Conservation (phyloP, 208 protist species). For the Trypanosoma rangeli region DNA sequence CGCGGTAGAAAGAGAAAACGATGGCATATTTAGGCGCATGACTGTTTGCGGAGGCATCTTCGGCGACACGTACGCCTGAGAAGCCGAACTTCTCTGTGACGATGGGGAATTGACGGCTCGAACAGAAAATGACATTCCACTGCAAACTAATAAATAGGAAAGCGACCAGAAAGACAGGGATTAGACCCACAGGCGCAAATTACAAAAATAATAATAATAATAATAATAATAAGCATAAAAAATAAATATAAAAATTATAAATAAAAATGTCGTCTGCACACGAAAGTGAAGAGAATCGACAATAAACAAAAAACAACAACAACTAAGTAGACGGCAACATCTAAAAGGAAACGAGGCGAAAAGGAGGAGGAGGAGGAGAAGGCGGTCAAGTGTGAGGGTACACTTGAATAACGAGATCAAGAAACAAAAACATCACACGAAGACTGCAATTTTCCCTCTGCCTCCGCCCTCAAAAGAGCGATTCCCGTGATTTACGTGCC, state of each 20-base stretch:
- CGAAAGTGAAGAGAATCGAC: not conserved
- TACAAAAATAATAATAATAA: not conserved
- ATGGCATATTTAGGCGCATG: conserved; percentile 24
- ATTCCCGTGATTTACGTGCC: not conserved
- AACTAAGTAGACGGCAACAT: not conserved
- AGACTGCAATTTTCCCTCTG: not conserved
- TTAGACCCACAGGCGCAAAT: too few species aligned
- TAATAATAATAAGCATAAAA: not conserved
- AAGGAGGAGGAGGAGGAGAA: not conserved
- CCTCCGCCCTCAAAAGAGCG: not conserved
- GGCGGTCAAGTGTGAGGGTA: not conserved
- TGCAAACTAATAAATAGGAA: not conserved
- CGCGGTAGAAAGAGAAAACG: conserved; percentile 40
- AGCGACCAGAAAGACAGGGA: conserved; percentile 6
- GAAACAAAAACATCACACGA: not conserved
- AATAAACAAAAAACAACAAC: not conserved
- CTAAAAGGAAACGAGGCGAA: not conserved
- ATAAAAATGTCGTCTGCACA: not conserved
- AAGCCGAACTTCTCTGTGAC: conserved; percentile 44
- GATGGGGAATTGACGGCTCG: conserved; percentile 47
- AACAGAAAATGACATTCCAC: conserved; percentile 69
- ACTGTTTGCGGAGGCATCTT: conserved; percentile 31
- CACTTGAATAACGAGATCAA: not conserved
- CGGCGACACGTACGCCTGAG: conserved; percentile 47
- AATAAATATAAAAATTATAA: not conserved